phyloP scores from a whole-genome alignment of 2,329 filamentous ascomycete genomes.

The Botryosphaeria dothidea region DNA sequence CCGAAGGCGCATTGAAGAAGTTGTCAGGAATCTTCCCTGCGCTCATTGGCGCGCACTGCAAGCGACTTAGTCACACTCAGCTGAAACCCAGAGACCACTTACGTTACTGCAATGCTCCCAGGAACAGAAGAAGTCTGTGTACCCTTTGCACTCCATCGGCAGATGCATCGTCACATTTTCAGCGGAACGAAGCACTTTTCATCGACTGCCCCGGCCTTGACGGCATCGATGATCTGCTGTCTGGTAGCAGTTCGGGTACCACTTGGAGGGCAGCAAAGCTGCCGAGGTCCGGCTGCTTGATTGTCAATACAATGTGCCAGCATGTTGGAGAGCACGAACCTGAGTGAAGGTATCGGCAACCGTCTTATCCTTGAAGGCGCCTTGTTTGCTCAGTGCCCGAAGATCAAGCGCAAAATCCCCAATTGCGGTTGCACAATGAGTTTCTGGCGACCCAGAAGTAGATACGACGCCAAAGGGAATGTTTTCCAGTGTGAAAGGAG shows the following conservation, averaged over 20 bases:
- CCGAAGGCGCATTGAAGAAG: slow-evolving; percentile 44
- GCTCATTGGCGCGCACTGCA: slow-evolving; percentile 6
- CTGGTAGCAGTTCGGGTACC: slow-evolving; percentile 42
- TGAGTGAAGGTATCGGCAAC: background rate
- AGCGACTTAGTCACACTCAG: background rate
- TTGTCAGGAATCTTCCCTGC: slow-evolving; percentile 17
- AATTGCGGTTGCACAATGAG: slow-evolving; percentile 1
- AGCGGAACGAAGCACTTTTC: slow-evolving; percentile 32
- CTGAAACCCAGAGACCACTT: slow-evolving; percentile 23
- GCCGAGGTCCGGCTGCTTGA: slow-evolving; percentile 41
- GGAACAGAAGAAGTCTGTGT: slow-evolving; percentile 60
- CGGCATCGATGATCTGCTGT: slow-evolving; percentile 34
- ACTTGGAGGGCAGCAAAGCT: slow-evolving; percentile 51
- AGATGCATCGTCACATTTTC: slow-evolving; percentile 51
- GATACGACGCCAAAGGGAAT: slow-evolving; percentile 22
- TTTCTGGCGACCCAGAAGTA: background rate
- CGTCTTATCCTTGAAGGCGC: background rate
- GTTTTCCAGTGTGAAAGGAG: slow-evolving; percentile 20
- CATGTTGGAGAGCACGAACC: background rate
- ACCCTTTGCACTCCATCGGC: slow-evolving; percentile 58
- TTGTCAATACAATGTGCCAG: background rate
- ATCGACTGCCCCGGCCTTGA: slow-evolving; percentile 27
- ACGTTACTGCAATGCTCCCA: slow-evolving; percentile 57
- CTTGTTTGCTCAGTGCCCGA: background rate
- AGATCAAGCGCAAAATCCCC: slow-evolving; percentile 10